Evolutionary conservation across 1,284 basidiomycete genomes (phyloP), one percentile per base, ranked within the genome.

Genomic region (Ustilago tritici): DNA sequence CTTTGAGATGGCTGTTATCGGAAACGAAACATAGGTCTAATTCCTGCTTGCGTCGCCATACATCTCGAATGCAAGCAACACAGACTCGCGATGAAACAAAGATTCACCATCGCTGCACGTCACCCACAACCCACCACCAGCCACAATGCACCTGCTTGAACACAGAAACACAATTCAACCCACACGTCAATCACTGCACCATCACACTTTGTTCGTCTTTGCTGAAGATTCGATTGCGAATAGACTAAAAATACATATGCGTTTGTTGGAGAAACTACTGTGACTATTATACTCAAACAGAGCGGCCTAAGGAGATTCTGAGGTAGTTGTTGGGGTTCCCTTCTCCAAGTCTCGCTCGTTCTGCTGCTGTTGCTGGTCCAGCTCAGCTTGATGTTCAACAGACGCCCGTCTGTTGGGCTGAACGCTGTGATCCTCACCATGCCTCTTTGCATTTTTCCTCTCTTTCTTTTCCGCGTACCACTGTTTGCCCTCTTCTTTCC

Each of bases 401-500:
- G 67, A 70, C 1, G 34, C 34, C 15, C 65, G 31, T 8, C 53
- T 34, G 38, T 60, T 66, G 0, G 46, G 56, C 41, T 31, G 40
- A 4, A 14, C 55, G 14, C 65, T 64, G 8, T 47, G 49, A 4
- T 55, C 54, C 2, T 46, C 62, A 4, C 32, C 36, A 52, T 61
- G 62, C 32, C 23, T 66, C 53, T 56, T 74, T 1, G 62, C 71
- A 14, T 58, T 35, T 32, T 49, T 53, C 11, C 53, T 56, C 59
- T 71, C 50, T 59, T 71, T 71, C 56, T 71, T 71, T 31, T 80
- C 63, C 8, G 58, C 64, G 4, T 79, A 63, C 78, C 80, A 82
- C 60, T 79, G 76, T 53, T 83, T 81, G 1, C 85, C 89, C 47
- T 87, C 83, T 32, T 84, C 85, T 70, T 86, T 87, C 35, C 89